Base-by-base conservation (phyloP, 306 rosid genomes). In the Citrullus mucosospermus region DNA sequence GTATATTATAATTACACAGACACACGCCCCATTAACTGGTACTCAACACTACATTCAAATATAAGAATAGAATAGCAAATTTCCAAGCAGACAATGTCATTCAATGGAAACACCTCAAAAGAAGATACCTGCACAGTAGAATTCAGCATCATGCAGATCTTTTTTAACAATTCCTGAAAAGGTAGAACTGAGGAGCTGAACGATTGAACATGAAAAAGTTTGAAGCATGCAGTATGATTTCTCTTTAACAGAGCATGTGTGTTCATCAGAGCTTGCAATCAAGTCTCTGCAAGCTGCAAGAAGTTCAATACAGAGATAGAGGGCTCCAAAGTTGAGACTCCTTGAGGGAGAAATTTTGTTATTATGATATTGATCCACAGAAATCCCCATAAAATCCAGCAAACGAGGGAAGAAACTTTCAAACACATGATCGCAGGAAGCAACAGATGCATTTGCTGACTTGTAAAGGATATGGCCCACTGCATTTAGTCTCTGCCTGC, bases 291-390 rank as follows among this genome's bases (percentile, higher is more conserved):
- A 88, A 57, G 96, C 97, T 22, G 84, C 75, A 78, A 95, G 88
- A 43, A 95, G 86, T 76, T 95, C 93, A 41, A 87, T 78, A 48
- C 88, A 91, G 79, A 95, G 92, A 88, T 95, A 95, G 78, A 95
- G 92, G 82, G 85, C 90, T 82, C 96, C 98, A 82, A 87, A 87
- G 81, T 89, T 87, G 25, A 85, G 71, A 74, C 78, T 78, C 39
- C 58, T 76, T 39, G 85, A 76, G 57, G 79, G 67, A 30, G 79
- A 75, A 78, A 7, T 53, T 60, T 84, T 78, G 65, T 78, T 80
- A 53, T 83, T 78, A n/a, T 65, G 78, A 75, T 63, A 71, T 69
- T 51, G 84, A 79, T 84, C 84, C 65, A 50, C 81, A 1, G 83
- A 82, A 83, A 84, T 83, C 79, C 86, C 89, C 76, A 91, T 34